Evolutionary conservation across 176 grass and related monocot genomes (phyloP).

Genomic region (Oryza glaberrima): DNA sequence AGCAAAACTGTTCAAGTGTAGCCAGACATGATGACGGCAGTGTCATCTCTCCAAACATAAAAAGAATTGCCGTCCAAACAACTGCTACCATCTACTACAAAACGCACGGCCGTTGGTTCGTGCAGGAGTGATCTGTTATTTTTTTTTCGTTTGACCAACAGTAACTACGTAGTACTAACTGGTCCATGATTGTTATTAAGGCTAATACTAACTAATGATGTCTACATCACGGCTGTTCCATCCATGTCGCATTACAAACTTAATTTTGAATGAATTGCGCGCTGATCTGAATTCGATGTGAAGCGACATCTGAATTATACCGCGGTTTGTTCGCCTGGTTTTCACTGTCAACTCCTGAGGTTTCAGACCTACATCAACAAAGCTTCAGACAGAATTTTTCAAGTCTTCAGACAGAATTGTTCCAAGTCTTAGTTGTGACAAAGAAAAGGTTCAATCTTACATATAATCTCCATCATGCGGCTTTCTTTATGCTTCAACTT

Average conservation of each 20-base stretch:
- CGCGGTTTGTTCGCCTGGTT: background rate
- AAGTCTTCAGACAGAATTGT: background rate
- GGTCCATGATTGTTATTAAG: background rate
- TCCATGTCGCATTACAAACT: constrained; percentile 17
- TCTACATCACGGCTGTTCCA: constrained; percentile 32
- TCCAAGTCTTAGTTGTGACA: background rate
- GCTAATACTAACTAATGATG: background rate
- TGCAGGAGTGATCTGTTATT: background rate
- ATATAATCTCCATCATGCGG: background rate
- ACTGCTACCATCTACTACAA: constrained; percentile 41
- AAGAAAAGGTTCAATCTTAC: background rate
- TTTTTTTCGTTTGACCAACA: constrained; percentile 34
- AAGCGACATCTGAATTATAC: constrained; percentile 38
- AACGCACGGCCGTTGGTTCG: constrained; percentile 2
- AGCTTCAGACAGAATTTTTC: background rate
- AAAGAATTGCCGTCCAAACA: constrained; percentile 65
- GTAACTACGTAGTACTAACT: background rate
- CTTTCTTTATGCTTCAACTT: background rate
- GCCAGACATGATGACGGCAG: constrained; percentile 28
- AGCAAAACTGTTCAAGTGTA: constrained; percentile 38
- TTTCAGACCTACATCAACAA: constrained; percentile 19
- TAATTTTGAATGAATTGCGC: constrained; percentile 39
- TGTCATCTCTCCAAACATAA: background rate
- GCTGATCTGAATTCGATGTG: constrained; percentile 42
- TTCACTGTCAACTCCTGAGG: constrained; percentile 27